Base-by-base conservation (phyloP, 495 filamentous ascomycete species). In the Penicillium ochrochloron region DNA sequence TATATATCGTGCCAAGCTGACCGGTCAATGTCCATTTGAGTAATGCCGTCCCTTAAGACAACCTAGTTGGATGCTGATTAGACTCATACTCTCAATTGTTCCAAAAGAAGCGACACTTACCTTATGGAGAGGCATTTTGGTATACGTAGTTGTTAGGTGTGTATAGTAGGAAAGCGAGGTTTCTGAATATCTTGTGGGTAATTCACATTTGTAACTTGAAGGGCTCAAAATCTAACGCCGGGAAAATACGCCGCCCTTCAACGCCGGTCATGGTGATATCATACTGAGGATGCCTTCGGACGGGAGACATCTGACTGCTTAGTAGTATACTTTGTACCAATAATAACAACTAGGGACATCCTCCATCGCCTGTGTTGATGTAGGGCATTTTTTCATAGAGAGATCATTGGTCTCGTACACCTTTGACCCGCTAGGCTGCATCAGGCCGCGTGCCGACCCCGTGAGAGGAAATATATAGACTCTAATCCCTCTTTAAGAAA, bases 201-300 rank as follows among this genome's bases (percentile, higher is more conserved):
- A 12, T 25, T 12, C 10, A 48, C 10, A 10, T 12, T 17, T 14
- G n/a, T n/a, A 23, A 25, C 25, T 48, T 7, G 44, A 48, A 23
- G n/a, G 9, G 0, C 19, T 48, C 44, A 25, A 41, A 41, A 15
- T 41, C 15, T 2, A 23, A 48, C 19, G 2, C 12, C 27, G 31
- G 41, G 29, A 21, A 5, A 25, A 23, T 21, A 52, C 31, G 27
- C 48, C 48, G 48, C 33, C 15, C 46, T 35, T 21, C 41, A 19
- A 17, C 17, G 17, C 3, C 23, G 33, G 54, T 63, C 61, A 63
- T 51, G 5, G 42, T 63, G 61, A 57, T 63, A 63, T 63, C 61
- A 63, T 58, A 14, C n/a, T n/a, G n/a, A n/a, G n/a, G n/a, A n/a
- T n/a, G n/a, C 33, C 14, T 14, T 15, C 17, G 10, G 41, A 44